phyloP scores from a whole-genome alignment of 2,329 filamentous ascomycete genomes.

The Diaporthe ilicicola region DNA sequence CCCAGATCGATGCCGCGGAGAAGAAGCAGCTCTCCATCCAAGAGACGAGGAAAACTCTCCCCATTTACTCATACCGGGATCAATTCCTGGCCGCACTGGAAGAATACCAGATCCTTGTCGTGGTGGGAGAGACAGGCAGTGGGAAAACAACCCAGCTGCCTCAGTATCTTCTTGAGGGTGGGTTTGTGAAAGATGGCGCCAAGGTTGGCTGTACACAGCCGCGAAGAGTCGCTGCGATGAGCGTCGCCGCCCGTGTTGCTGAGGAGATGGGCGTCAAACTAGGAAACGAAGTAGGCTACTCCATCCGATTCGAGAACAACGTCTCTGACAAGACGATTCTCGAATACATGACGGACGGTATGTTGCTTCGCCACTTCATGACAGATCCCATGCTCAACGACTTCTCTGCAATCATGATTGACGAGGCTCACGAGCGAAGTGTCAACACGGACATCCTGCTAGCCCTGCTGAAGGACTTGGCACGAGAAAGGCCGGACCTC shows the following conservation, averaged over 20 bases:
- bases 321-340: constrained; percentile 91
- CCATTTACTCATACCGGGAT: constrained; percentile 88
- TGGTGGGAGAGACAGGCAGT: constrained; percentile 93
- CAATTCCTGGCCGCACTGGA: constrained; percentile 87
- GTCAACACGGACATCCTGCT: constrained; percentile 91
- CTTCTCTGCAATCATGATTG: constrained; percentile 93
- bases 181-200: constrained; percentile 82
- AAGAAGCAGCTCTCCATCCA: constrained; percentile 88
- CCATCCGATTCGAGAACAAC: constrained; percentile 92
- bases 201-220: constrained; percentile 96
- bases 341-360: constrained; percentile 98
- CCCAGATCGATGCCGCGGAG: constrained; percentile 88
- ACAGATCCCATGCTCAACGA: constrained; percentile 84
- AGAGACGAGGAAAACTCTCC: constrained; percentile 88
- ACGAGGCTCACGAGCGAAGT: constrained; percentile 95
- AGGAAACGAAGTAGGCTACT: constrained; percentile 92
- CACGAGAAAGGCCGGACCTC: constrained; percentile 81
- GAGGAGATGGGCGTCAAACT: constrained; percentile 92
- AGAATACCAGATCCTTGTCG: constrained; percentile 86
- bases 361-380: constrained; percentile 89
- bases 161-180: constrained; percentile 91
- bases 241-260: constrained; percentile 92
- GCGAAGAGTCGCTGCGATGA: constrained; percentile 95
- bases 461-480: constrained; percentile 88
- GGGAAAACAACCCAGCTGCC: constrained; percentile 97